Evolutionary conservation across 2,329 filamentous ascomycete genomes (phyloP).

Genomic region (Chaetomium sp.): DNA sequence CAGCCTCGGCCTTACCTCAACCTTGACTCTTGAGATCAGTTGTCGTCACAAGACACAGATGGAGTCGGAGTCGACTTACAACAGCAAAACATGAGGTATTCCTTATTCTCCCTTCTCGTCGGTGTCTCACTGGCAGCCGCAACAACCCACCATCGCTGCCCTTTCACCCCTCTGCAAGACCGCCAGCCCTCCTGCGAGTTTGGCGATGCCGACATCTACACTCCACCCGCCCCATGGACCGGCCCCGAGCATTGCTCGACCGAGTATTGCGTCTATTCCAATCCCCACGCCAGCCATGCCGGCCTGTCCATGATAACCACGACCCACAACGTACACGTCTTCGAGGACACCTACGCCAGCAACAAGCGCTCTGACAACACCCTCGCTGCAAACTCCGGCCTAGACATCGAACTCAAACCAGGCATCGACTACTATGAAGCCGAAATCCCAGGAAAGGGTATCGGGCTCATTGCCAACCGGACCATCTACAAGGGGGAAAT

Average conservation of each 20-base stretch:
- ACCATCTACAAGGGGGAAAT: constrained; percentile 31
- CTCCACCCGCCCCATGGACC: constrained; percentile 5
- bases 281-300: not conserved
- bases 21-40: too few relatives aligned
- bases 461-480: constrained; percentile 31
- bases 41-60: too few relatives aligned
- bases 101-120: too few relatives aligned
- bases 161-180: too few relatives aligned
- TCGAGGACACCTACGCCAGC: not conserved
- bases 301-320: constrained; percentile 14
- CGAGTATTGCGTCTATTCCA: constrained; percentile 13
- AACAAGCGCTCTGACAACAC: not conserved
- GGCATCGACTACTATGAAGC: constrained; percentile 25
- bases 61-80: too few relatives aligned
- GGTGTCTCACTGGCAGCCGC: too few relatives aligned
- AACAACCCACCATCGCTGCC: too few relatives aligned
- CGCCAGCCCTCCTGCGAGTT: too few relatives aligned
- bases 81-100: too few relatives aligned
- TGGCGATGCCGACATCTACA: not conserved
- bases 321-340: constrained; percentile 1
- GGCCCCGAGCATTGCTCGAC: constrained; percentile 8
- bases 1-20: too few relatives aligned
- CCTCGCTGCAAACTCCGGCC: too few relatives aligned
- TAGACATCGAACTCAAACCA: constrained; percentile 4
- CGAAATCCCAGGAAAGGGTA: constrained; percentile 31